Conservation (phyloP, 208 protist genomes). For the Leishmania gerbilli region DNA sequence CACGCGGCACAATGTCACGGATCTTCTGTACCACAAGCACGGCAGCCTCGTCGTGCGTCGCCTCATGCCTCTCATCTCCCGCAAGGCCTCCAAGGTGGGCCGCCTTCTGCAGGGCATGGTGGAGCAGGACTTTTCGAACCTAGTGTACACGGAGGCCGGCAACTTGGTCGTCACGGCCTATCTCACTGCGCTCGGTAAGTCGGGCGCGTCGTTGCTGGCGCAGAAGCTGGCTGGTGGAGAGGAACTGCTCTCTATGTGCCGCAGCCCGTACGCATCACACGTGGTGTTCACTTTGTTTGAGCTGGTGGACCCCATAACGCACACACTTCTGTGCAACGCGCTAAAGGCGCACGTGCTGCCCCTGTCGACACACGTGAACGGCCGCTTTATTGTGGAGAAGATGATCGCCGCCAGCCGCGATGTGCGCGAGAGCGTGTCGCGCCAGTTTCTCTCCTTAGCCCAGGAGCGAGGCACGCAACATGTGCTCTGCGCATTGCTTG, state of each 20-base stretch:
- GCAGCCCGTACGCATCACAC: conserved; percentile 70
- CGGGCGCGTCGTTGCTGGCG: conserved; percentile 49
- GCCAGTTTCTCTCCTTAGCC: conserved; percentile 66
- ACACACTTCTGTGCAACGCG: conserved; percentile 67
- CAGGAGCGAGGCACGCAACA: conserved; percentile 83
- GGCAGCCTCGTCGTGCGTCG: conserved; percentile 78
- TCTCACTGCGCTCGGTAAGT: conserved; percentile 53
- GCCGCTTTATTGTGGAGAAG: conserved; percentile 88
- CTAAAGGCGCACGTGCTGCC: conserved; percentile 57
- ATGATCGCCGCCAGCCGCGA: conserved; percentile 75
- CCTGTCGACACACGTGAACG: conserved; percentile 80
- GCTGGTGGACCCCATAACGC: conserved; percentile 65
- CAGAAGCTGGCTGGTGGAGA: conserved; percentile 57
- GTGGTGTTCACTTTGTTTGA: conserved; percentile 80
- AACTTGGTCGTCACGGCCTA: conserved; percentile 85
- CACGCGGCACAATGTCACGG: conserved; percentile 45
- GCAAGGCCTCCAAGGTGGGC: conserved; percentile 63
- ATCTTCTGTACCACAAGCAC: conserved; percentile 59
- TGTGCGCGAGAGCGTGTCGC: conserved; percentile 73
- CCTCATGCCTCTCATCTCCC: conserved; percentile 69
- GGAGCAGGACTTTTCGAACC: conserved; percentile 49
- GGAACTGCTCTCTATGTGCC: conserved; percentile 70
- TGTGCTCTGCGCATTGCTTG: conserved; percentile 68
- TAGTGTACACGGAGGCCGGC: conserved; percentile 74
- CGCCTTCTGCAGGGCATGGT: conserved; percentile 59